Conservation (phyloP, 352 stramenopile species). For the Globisporangium paroecandrum region DNA sequence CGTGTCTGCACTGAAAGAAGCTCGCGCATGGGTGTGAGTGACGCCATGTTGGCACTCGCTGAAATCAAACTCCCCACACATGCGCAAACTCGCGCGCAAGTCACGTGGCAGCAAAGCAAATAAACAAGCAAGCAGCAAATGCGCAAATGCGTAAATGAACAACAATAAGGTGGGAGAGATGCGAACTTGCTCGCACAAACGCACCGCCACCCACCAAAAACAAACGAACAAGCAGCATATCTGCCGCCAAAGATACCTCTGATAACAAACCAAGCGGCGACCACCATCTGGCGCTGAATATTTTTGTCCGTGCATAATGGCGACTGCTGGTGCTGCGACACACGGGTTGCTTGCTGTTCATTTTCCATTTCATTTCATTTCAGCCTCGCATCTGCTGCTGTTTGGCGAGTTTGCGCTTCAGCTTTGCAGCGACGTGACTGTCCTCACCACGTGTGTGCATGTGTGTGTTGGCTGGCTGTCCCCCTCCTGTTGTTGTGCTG, state of each 20-base stretch:
- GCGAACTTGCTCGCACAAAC: background rate
- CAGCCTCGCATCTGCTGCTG: background rate
- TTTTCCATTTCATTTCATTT: background rate
- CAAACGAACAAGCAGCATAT: background rate
- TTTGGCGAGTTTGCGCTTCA: background rate
- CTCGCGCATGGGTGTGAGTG: background rate
- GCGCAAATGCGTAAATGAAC: background rate
- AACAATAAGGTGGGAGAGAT: background rate
- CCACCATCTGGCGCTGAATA: background rate
- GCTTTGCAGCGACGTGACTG: background rate
- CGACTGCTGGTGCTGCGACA: background rate
- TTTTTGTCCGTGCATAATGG: background rate
- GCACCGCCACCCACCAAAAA: background rate
- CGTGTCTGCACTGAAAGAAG: background rate
- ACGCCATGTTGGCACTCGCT: background rate
- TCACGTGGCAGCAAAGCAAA: background rate
- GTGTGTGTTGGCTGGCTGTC: no score
- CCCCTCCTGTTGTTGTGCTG: background rate
- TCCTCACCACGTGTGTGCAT: background rate
- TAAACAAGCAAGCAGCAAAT: background rate
- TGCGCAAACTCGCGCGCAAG: background rate
- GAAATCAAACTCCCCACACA: background rate
- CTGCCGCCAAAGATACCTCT: constrained; percentile 1
- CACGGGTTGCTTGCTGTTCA: background rate
- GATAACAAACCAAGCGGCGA: background rate